Percentiles rank a stretch among this genome's conserved stretches.
Conservation (phyloP, 306 rosid genomes). For the Malus fusca region DNA sequence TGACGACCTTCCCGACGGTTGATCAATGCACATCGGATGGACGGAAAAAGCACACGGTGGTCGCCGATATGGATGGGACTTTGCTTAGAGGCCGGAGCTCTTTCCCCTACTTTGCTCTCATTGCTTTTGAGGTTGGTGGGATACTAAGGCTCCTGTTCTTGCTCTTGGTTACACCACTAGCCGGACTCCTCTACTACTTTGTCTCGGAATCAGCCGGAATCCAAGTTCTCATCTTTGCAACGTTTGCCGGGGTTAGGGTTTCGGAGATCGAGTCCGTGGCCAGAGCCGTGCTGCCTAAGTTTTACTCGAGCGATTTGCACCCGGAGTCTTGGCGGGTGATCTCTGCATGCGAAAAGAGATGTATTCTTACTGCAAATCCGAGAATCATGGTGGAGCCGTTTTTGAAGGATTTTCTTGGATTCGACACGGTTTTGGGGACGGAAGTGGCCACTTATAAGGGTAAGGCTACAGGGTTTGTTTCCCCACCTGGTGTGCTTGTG, state of each 20-base stretch:
- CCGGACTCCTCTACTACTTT: conserved; percentile 60
- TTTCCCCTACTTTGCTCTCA: conserved; percentile 68
- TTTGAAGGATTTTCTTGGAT: conserved; percentile 58
- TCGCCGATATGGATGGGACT: conserved; percentile 87
- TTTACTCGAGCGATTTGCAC: conserved; percentile 52
- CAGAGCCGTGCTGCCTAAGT: conserved; percentile 70
- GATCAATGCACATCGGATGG: conserved; percentile 49
- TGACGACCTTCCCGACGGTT: conserved; percentile 35
- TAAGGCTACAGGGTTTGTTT: conserved; percentile 66
- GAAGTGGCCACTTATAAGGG: conserved; percentile 42
- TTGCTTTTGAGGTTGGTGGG: conserved; percentile 81
- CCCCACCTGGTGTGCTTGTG: conserved; percentile 50
- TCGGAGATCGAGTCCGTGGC: conserved; percentile 63
- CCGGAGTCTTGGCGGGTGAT: conserved; percentile 68
- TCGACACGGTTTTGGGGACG: conserved; percentile 63
- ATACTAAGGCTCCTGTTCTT: conserved; percentile 51
- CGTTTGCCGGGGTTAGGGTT: conserved; percentile 52
- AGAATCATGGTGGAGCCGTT: conserved; percentile 79
- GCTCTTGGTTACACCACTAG: conserved; percentile 53
- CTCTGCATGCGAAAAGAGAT: conserved; percentile 53
- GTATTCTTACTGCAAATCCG: conserved; percentile 67
- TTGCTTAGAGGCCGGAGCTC: conserved; percentile 68
- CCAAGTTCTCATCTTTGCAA: conserved; percentile 49
- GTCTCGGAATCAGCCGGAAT: conserved; percentile 73
- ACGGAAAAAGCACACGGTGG: conserved; percentile 64